Evolutionary conservation across 2,329 filamentous ascomycete species (phyloP).

Genomic region (Monilinia fructicola): DNA sequence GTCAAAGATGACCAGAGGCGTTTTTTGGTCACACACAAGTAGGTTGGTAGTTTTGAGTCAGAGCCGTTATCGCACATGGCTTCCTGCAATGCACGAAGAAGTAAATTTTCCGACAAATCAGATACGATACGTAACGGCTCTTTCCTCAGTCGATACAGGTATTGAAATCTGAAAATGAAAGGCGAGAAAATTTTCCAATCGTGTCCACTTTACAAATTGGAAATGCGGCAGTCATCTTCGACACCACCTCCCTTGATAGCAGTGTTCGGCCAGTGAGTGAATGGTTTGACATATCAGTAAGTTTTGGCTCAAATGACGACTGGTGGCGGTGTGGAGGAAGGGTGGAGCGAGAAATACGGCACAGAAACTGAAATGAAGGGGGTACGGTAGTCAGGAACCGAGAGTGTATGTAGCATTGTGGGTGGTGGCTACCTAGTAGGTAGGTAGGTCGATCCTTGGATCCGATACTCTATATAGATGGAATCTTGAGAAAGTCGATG

Average conservation of each 20-base stretch:
- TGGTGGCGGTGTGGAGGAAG: conserved; percentile 18
- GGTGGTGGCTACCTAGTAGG: too few species aligned
- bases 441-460: not conserved
- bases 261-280: conserved; percentile 1
- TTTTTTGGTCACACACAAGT: not conserved
- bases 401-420: not conserved
- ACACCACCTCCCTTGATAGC: conserved; percentile 11
- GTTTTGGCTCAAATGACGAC: not conserved
- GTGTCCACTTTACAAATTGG: conserved; percentile 6
- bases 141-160: not conserved
- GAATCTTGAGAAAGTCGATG: not conserved
- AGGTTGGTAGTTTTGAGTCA: not conserved
- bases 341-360: not conserved
- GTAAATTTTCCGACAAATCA: not conserved
- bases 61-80: conserved; percentile 15
- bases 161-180: too few species aligned
- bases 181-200: not conserved
- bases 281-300: not conserved
- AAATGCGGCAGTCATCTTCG: not conserved
- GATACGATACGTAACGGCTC: not conserved
- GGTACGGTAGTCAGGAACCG: conserved; percentile 18
- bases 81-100: not conserved
- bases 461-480: not conserved
- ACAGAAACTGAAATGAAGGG: conserved; percentile 2
- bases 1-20: not conserved